Evolutionary conservation across 106 monocot species (phyloP).

Genomic region (Allium cepa): DNA sequence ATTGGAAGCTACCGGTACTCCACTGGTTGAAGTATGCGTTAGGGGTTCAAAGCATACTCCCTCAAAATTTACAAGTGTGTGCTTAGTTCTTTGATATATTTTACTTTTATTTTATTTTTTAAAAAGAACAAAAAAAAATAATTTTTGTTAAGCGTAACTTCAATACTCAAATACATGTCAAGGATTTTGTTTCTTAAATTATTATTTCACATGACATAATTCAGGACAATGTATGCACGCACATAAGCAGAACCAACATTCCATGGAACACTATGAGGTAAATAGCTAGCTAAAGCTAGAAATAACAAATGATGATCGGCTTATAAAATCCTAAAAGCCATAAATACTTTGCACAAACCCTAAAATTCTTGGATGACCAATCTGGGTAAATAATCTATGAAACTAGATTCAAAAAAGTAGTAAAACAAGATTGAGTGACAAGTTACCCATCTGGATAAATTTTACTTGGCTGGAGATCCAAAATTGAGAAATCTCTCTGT

Average conservation of each 20-base stretch:
- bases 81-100: no score
- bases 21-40: no score
- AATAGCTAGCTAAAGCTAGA: background rate
- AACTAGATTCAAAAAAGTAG: conserved; percentile 2
- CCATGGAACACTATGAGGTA: background rate
- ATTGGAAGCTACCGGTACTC: no score
- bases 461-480: background rate
- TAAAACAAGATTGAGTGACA: background rate
- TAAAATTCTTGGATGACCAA: conserved; percentile 3
- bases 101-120: no score
- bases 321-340: background rate
- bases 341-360: background rate
- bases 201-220: background rate
- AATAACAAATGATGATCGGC: background rate
- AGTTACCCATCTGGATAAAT: conserved; percentile 3
- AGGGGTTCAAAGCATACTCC: no score
- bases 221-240: conserved; percentile 1
- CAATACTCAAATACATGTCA: no score
- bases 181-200: no score
- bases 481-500: background rate
- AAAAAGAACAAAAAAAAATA: no score
- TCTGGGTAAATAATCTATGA: conserved; percentile 5
- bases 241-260: background rate
- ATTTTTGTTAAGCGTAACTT: no score
- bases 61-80: no score